These are phyloP conservation scores for Calonectria henricotiae DNA, from an alignment of 2,329 filamentous ascomycete genomes.

Conservation along the genomic window DNA sequence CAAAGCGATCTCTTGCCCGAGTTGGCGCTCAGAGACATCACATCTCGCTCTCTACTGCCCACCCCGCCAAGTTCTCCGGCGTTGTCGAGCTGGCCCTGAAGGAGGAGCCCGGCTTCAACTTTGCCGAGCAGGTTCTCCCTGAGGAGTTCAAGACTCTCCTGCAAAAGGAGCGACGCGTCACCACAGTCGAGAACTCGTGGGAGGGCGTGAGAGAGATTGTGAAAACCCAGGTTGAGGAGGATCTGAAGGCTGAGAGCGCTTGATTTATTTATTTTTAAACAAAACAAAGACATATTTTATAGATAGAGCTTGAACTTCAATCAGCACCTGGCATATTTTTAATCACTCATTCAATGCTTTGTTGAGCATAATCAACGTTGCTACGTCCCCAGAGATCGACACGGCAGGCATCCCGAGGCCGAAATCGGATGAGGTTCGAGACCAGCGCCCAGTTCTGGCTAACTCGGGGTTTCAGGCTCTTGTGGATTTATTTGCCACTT, in stretches of 20 bases:
- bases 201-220: slow-evolving; percentile 83
- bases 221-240: slow-evolving; percentile 79
- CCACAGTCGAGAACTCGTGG: slow-evolving; percentile 80
- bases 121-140: slow-evolving; percentile 82
- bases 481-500: too few relatives aligned
- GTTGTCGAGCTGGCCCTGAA: slow-evolving; percentile 87
- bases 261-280: neutral
- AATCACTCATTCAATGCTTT: neutral
- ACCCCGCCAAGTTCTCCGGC: slow-evolving; percentile 93
- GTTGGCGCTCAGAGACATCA: slow-evolving; percentile 72
- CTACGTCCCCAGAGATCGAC: too few relatives aligned
- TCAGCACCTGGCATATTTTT: neutral
- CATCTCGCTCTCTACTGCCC: slow-evolving; percentile 92
- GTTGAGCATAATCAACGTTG: neutral
- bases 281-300: slow-evolving; percentile 13
- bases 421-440: neutral
- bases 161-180: slow-evolving; percentile 82
- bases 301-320: slow-evolving; percentile 13
- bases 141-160: slow-evolving; percentile 87
- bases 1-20: slow-evolving; percentile 77
- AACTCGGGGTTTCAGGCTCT: too few relatives aligned
- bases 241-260: slow-evolving; percentile 62
- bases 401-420: neutral
- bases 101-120: slow-evolving; percentile 81
- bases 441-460: too few relatives aligned